These are phyloP conservation scores for Dendryphion nanum DNA, from an alignment of 2,329 filamentous ascomycete species.

Conservation along the genomic window DNA sequence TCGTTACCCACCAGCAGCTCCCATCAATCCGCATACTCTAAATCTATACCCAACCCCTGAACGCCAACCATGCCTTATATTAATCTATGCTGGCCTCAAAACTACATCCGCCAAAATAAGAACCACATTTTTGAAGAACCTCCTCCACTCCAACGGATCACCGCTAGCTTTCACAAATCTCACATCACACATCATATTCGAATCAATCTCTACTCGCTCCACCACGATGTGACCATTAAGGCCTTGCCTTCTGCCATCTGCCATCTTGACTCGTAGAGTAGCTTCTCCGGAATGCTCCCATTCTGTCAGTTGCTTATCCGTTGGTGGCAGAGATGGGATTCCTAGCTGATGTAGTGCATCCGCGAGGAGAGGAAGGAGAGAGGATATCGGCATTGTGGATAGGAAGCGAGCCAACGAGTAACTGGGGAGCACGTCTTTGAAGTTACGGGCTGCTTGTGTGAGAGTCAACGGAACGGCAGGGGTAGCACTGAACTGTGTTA, in stretches of 20 bases:
- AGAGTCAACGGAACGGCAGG: slow-evolving; percentile 78
- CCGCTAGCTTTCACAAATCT: slow-evolving; percentile 93
- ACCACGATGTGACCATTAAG: slow-evolving; percentile 74
- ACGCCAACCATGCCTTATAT: too few species aligned
- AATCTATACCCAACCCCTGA: too few species aligned
- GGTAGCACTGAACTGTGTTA: slow-evolving; percentile 77
- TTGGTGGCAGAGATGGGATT: slow-evolving; percentile 62
- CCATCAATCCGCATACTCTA: too few species aligned
- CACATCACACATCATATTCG: slow-evolving; percentile 70
- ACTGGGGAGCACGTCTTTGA: slow-evolving; percentile 86
- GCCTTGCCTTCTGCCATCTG: slow-evolving; percentile 69
- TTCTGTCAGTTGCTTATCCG: slow-evolving; percentile 27
- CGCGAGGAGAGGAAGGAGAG: slow-evolving; percentile 76
- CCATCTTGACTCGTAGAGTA: slow-evolving; percentile 70
- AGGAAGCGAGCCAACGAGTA: slow-evolving; percentile 91
- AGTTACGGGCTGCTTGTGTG: slow-evolving; percentile 84
- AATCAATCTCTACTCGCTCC: slow-evolving; percentile 64
- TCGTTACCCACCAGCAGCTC: too few species aligned
- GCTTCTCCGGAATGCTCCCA: slow-evolving; percentile 50
- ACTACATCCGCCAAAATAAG: slow-evolving; percentile 84
- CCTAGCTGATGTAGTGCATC: slow-evolving; percentile 83
- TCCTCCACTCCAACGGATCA: slow-evolving; percentile 92
- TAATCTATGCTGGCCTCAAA: slow-evolving; percentile 40
- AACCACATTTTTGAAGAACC: slow-evolving; percentile 96
- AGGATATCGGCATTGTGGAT: slow-evolving; percentile 70